phyloP scores from a whole-genome alignment of 2,329 filamentous ascomycete genomes.

The Penicillium sp. region DNA sequence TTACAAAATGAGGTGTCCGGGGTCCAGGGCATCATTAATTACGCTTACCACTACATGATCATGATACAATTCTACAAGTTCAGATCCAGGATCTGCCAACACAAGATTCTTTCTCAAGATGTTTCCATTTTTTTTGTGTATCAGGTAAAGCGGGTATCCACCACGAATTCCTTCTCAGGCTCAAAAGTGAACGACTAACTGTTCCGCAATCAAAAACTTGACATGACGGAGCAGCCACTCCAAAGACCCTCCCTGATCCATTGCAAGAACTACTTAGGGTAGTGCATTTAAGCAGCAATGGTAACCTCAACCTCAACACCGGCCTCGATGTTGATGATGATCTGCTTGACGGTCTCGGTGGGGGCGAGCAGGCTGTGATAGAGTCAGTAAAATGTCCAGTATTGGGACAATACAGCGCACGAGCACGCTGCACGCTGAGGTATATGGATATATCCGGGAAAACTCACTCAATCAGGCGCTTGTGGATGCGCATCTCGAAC shows the following conservation, averaged over 20 bases:
- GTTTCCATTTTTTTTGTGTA: conserved; percentile 34
- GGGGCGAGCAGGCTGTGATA: conserved; percentile 77
- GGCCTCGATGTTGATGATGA: conserved; percentile 56
- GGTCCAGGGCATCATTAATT: background rate
- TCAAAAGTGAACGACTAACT: conserved; percentile 4
- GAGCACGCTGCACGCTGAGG: background rate
- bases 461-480: conserved; percentile 88
- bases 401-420: background rate
- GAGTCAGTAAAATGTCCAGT: conserved; percentile 11
- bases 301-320: conserved; percentile 56
- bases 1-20: conserved; percentile 1
- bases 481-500: conserved; percentile 99
- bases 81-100: background rate
- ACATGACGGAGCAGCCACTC: conserved; percentile 17
- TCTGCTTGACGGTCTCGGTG: conserved; percentile 69
- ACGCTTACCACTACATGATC: background rate
- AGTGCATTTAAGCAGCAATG: conserved; percentile 49
- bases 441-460: background rate
- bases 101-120: conserved; percentile 26
- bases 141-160: conserved; percentile 35
- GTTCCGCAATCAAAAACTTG: background rate
- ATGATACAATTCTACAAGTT: background rate
- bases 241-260: conserved; percentile 27
- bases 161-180: conserved; percentile 12
- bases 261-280: conserved; percentile 18